Percentiles rank a stretch among this genome's conserved stretches.
These are phyloP conservation scores for Haberlea rhodopensis DNA, from an alignment of 257 asterid species.

Conservation along the genomic window DNA sequence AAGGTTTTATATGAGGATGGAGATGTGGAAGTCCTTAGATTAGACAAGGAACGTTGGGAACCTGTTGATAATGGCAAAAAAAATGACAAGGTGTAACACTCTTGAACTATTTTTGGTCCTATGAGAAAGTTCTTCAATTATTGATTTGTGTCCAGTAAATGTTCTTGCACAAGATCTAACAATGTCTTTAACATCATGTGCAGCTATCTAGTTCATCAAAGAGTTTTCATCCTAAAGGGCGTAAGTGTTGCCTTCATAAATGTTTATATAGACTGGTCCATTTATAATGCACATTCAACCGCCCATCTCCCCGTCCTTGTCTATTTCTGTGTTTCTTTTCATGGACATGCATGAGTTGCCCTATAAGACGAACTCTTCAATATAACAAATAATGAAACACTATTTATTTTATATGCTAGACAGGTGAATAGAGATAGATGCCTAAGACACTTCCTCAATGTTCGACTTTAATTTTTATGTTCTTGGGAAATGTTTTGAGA, in stretches of 20 bases:
- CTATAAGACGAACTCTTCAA: too few species aligned
- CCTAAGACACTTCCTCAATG: too few species aligned
- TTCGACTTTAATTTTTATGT: too few species aligned
- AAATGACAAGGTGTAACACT: constrained; percentile 40
- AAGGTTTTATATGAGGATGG: constrained; percentile 54
- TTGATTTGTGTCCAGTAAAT: background rate
- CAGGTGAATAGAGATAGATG: too few species aligned
- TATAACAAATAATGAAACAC: too few species aligned
- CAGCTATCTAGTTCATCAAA: too few species aligned
- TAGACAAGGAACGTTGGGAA: too few species aligned
- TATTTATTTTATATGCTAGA: too few species aligned
- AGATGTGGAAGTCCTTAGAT: constrained; percentile 55
- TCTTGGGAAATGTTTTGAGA: too few species aligned
- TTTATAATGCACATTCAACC: constrained; percentile 15
- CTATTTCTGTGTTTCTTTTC: background rate
- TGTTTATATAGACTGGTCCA: constrained; percentile 1
- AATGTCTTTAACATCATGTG: too few species aligned
- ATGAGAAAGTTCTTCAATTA: constrained; percentile 7
- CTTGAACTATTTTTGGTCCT: constrained; percentile 6
- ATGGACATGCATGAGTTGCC: too few species aligned
- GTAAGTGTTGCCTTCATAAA: constrained; percentile 47
- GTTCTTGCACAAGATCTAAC: too few species aligned
- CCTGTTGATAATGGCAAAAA: constrained; percentile 30
- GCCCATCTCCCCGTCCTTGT: background rate
- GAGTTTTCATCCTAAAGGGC: constrained; percentile 44